Evolutionary conservation across 768 basidiomycete genomes (phyloP).

Genomic region (Lactifluus rugatus): DNA sequence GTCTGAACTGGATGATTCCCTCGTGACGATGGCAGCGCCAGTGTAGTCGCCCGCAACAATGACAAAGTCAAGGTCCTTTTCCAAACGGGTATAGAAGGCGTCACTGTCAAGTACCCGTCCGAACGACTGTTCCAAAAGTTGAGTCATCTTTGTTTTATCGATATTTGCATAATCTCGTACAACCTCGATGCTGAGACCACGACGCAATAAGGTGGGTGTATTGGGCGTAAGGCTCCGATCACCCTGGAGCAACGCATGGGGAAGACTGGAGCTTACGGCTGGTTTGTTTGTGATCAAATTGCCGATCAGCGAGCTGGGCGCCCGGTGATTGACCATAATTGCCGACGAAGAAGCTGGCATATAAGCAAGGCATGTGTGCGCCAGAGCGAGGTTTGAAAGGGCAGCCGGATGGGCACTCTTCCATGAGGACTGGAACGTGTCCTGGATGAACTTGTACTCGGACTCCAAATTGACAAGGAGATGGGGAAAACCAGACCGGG

Average conservation of each 20-base stretch:
- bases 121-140: conserved; percentile 86
- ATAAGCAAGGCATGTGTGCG: conserved; percentile 76
- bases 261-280: conserved; percentile 88
- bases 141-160: conserved; percentile 63
- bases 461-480: conserved; percentile 89
- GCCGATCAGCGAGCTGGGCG: conserved; percentile 87
- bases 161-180: conserved; percentile 60
- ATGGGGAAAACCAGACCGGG: conserved; percentile 89
- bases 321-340: conserved; percentile 95
- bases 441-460: conserved; percentile 74
- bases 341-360: conserved; percentile 94
- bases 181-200: conserved; percentile 80
- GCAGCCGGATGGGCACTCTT: conserved; percentile 69
- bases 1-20: conserved; percentile 37
- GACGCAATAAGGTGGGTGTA: conserved; percentile 88
- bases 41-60: conserved; percentile 93
- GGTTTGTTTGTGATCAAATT: conserved; percentile 99
- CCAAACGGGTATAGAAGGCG: conserved; percentile 72
- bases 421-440: conserved; percentile 80
- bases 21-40: conserved; percentile 89
- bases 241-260: conserved; percentile 84
- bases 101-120: conserved; percentile 56
- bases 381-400: conserved; percentile 74
- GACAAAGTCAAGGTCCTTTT: conserved; percentile 74
- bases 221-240: conserved; percentile 78